phyloP scores from a whole-genome alignment of 441 rosid genomes.

The Rhodomyrtus psidioides region DNA sequence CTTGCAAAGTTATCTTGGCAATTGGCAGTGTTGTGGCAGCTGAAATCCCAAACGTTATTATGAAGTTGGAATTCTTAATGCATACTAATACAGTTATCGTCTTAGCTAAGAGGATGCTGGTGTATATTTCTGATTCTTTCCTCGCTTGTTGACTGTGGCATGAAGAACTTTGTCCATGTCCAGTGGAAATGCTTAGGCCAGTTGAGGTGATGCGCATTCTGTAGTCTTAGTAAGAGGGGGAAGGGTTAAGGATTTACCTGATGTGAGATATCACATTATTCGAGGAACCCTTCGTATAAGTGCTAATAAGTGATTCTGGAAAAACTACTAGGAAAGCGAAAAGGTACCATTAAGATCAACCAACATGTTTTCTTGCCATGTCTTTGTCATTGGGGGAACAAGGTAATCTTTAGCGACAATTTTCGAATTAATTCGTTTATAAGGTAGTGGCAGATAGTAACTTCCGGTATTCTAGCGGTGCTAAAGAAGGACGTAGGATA shows the following conservation, averaged over 20 bases:
- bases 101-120: background rate
- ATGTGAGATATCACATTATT: too few relatives aligned
- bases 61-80: background rate
- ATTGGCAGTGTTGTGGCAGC: background rate
- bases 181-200: background rate
- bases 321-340: background rate
- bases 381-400: background rate
- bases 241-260: too few relatives aligned
- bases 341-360: background rate
- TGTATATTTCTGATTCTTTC: background rate
- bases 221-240: too few relatives aligned
- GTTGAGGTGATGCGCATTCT: background rate
- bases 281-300: background rate
- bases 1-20: background rate
- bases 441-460: background rate
- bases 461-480: background rate
- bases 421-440: background rate
- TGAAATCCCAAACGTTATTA: background rate
- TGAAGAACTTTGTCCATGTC: background rate
- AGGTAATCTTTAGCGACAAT: background rate
- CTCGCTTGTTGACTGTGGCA: background rate
- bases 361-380: background rate
- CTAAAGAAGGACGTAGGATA: background rate
- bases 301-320: background rate
- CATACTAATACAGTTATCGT: background rate